Percentiles rank a stretch among this genome's conserved stretches.
Conservation (phyloP, 202 grass and related monocot species). For the Elaeis oleifera region DNA sequence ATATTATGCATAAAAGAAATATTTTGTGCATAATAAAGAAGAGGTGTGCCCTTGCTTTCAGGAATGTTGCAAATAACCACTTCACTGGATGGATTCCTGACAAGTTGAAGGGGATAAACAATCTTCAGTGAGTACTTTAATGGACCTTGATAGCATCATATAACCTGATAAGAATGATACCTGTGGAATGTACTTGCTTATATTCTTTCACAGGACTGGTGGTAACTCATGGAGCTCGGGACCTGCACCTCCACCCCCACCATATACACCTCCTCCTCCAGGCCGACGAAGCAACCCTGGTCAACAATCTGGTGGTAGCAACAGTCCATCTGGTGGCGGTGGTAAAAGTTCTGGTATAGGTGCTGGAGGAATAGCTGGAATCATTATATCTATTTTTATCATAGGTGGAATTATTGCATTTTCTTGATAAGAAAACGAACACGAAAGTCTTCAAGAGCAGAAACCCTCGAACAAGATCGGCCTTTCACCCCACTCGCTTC, state of each 20-base stretch:
- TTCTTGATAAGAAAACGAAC: slow-evolving; percentile 59
- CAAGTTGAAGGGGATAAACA: slow-evolving; percentile 42
- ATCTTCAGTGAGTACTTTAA: slow-evolving; percentile 36
- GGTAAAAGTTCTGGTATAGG: slow-evolving; percentile 30
- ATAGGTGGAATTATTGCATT: slow-evolving; percentile 44
- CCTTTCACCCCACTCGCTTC: slow-evolving; percentile 58
- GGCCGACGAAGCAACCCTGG: slow-evolving; percentile 17
- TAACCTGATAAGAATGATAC: slow-evolving; percentile 12
- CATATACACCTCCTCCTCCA: slow-evolving; percentile 27
- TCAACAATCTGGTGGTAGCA: slow-evolving; percentile 20
- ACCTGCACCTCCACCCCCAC: slow-evolving; percentile 67
- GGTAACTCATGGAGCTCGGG: slow-evolving; percentile 66
- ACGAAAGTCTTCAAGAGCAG: slow-evolving; percentile 35
- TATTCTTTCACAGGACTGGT: slow-evolving; percentile 40
- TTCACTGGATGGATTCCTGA: slow-evolving; percentile 91
- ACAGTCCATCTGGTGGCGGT: slow-evolving; percentile 18
- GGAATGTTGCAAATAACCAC: slow-evolving; percentile 81
- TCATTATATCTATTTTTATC: slow-evolving; percentile 61
- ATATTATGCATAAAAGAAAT: background rate
- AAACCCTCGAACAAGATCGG: slow-evolving; percentile 43
- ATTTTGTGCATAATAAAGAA: slow-evolving; percentile 13
- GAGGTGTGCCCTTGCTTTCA: slow-evolving; percentile 33
- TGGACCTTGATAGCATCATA: background rate
- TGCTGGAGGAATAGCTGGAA: slow-evolving; percentile 65
- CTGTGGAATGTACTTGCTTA: background rate